Evolutionary conservation across 208 protist genomes (phyloP).

Genomic region (Balamuthia mandrillaris): DNA sequence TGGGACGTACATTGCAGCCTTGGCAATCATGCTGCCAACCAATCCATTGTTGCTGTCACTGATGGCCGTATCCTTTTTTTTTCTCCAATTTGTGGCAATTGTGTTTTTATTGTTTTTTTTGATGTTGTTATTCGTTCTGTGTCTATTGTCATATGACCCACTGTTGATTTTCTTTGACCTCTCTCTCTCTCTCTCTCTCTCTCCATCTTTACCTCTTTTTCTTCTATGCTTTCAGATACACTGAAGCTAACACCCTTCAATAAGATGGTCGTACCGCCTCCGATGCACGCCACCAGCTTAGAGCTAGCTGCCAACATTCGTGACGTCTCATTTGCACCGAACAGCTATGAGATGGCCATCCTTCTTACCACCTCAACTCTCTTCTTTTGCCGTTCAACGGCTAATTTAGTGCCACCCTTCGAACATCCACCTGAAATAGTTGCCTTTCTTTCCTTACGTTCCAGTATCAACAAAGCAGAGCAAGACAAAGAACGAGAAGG

Average conservation of each 20-base stretch:
- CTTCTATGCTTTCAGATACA: background rate
- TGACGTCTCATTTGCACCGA: background rate
- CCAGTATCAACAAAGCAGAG: background rate
- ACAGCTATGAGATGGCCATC: background rate
- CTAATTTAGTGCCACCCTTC: background rate
- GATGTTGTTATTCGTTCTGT: background rate
- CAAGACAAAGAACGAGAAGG: background rate
- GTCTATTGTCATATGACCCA: background rate
- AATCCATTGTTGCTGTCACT: slow-evolving; percentile 38
- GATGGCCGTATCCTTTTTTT: slow-evolving; percentile 48
- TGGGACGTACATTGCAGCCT: slow-evolving; percentile 19
- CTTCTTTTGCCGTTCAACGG: background rate
- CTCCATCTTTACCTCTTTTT: background rate
- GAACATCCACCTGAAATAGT: background rate
- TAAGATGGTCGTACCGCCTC: slow-evolving; percentile 57
- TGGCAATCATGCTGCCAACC: slow-evolving; percentile 1
- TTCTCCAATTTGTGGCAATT: no score
- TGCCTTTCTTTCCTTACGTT: background rate
- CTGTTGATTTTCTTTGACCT: no score
- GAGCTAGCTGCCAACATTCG: background rate
- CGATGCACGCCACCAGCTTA: slow-evolving; percentile 48
- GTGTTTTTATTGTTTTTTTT: background rate
- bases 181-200: background rate
- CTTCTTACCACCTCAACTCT: slow-evolving; percentile 22
- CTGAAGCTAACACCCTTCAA: slow-evolving; percentile 58